Evolutionary conservation across 1,284 basidiomycete genomes (phyloP).

Genomic region (Pterulicium gracile): DNA sequence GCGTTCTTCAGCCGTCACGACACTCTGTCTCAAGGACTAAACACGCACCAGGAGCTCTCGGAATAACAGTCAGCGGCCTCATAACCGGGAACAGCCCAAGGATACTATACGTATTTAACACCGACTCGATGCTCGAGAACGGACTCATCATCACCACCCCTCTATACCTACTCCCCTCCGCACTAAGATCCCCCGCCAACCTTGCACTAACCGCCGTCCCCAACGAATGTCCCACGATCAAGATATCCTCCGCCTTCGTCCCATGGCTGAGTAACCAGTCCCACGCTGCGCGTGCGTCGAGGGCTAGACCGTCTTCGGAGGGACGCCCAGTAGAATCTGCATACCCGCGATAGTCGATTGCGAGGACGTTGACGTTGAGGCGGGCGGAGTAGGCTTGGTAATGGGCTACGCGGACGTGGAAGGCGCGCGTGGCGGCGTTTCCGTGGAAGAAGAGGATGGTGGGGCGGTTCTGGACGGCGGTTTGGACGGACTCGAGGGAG

Average conservation of each 20-base stretch:
- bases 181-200: constrained; percentile 46
- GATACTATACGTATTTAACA: constrained; percentile 66
- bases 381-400: constrained; percentile 54
- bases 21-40: not conserved
- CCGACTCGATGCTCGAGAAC: constrained; percentile 55
- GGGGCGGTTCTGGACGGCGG: constrained; percentile 50
- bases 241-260: constrained; percentile 45
- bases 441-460: constrained; percentile 88
- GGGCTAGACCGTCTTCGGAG: constrained; percentile 60
- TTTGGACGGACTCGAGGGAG: constrained; percentile 18
- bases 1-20: not conserved
- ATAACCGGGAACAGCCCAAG: constrained; percentile 66
- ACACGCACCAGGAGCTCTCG: constrained; percentile 57
- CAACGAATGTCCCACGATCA: constrained; percentile 74
- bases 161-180: constrained; percentile 38
- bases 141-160: constrained; percentile 71
- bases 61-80: constrained; percentile 56
- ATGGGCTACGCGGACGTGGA: constrained; percentile 48
- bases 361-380: constrained; percentile 67
- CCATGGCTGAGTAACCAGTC: constrained; percentile 63
- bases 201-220: constrained; percentile 71
- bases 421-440: constrained; percentile 73
- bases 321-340: constrained; percentile 79
- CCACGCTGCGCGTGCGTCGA: constrained; percentile 75
- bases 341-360: constrained; percentile 89